Conservation (phyloP, 2,329 filamentous ascomycete species). For the Penicillium sp. region DNA sequence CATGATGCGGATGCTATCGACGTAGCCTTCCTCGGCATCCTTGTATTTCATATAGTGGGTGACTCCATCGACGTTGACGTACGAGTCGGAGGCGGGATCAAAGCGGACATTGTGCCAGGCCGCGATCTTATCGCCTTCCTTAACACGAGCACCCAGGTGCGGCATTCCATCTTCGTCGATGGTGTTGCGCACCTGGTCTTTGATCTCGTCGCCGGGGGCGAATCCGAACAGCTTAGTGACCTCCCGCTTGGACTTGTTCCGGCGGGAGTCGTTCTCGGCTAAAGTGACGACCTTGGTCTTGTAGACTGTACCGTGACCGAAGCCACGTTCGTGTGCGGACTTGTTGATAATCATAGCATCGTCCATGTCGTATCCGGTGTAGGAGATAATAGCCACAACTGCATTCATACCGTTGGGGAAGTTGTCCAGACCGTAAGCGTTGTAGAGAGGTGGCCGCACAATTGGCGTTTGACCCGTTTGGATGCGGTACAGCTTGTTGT, state of each 20-base stretch:
- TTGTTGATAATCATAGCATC: slow-evolving; percentile 99
- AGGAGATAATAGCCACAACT: slow-evolving; percentile 95
- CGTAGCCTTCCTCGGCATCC: slow-evolving; percentile 79
- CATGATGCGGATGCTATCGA: slow-evolving; percentile 90
- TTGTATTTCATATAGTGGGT: slow-evolving; percentile 95
- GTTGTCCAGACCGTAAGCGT: slow-evolving; percentile 94
- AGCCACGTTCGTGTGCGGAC: slow-evolving; percentile 90
- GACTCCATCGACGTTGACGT: slow-evolving; percentile 79
- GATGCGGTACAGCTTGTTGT: slow-evolving; percentile 94
- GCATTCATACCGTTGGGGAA: slow-evolving; percentile 96
- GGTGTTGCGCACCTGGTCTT: slow-evolving; percentile 65
- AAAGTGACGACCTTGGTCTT: slow-evolving; percentile 92
- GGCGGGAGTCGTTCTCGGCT: slow-evolving; percentile 69
- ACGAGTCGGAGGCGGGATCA: slow-evolving; percentile 66
- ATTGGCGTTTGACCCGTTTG: slow-evolving; percentile 96
- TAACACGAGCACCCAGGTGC: slow-evolving; percentile 71
- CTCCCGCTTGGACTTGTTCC: slow-evolving; percentile 63
- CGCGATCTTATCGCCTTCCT: slow-evolving; percentile 78
- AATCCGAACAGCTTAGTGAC: slow-evolving; percentile 88
- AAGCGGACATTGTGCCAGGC: slow-evolving; percentile 86
- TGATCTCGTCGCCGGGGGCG: slow-evolving; percentile 71
- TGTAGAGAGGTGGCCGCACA: slow-evolving; percentile 87
- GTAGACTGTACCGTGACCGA: slow-evolving; percentile 94
- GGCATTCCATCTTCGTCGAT: slow-evolving; percentile 88
- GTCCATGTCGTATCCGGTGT: slow-evolving; percentile 99